Conservation (phyloP, 129 eudicot genomes). For the Sambucus nigra region DNA sequence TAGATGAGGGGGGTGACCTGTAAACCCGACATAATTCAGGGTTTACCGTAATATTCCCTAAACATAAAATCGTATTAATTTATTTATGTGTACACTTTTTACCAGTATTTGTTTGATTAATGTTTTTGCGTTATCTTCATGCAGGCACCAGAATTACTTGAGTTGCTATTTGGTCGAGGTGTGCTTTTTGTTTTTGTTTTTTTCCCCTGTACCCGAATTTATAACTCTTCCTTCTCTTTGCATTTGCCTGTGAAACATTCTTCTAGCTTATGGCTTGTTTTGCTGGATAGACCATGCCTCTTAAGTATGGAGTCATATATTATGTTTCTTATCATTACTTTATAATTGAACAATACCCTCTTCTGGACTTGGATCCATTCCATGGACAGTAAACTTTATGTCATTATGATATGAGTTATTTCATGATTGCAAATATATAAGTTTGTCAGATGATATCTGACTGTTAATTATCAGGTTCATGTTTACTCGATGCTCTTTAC, state of each 20-base stretch:
- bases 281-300: background rate
- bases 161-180: conserved; percentile 59
- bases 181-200: background rate
- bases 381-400: background rate
- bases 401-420: background rate
- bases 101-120: too few relatives aligned
- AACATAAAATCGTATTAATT: too few relatives aligned
- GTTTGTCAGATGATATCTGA: too few relatives aligned
- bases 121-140: conserved; percentile 12
- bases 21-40: too few relatives aligned
- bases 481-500: too few relatives aligned
- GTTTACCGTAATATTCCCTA: too few relatives aligned
- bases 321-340: background rate
- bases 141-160: conserved; percentile 93
- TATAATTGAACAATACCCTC: background rate
- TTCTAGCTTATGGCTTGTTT: background rate
- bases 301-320: background rate
- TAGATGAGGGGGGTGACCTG: too few relatives aligned
- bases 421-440: too few relatives aligned
- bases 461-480: too few relatives aligned
- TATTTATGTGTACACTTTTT: too few relatives aligned
- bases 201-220: background rate
- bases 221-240: conserved; percentile 1
- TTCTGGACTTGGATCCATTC: background rate
- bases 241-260: conserved; percentile 2